A percentile compares a stretch with the other conserved stretches of the same genome.
These are phyloP conservation scores for Podospora sp. DNA, from an alignment of 495 filamentous ascomycete species.

Conservation along the genomic window DNA sequence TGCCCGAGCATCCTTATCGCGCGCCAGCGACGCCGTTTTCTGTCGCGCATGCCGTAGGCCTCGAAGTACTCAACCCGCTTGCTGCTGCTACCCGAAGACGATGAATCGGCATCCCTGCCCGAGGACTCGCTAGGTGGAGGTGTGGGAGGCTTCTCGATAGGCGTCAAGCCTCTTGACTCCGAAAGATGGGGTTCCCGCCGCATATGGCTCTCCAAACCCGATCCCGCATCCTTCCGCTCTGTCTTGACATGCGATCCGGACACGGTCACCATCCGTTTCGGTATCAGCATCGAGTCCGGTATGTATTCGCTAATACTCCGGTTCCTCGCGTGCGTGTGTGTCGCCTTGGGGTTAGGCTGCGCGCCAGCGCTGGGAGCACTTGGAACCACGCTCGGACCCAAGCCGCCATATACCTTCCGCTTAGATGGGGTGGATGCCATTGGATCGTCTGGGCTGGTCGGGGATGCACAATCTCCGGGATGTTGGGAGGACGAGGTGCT, in stretches of 20 bases:
- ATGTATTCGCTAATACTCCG: conserved; percentile 87
- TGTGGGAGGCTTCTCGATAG: conserved; percentile 67
- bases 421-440: conserved; percentile 49
- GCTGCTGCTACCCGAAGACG: conserved; percentile 32
- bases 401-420: conserved; percentile 54
- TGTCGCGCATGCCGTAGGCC: conserved; percentile 58
- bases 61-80: conserved; percentile 61
- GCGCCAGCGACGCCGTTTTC: conserved; percentile 67
- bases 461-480: conserved; percentile 47
- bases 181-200: conserved; percentile 83
- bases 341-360: conserved; percentile 39
- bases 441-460: conserved; percentile 55
- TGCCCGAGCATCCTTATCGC: conserved; percentile 81
- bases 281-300: conserved; percentile 66
- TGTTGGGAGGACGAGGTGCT: conserved; percentile 33
- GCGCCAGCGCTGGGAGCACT: conserved; percentile 41
- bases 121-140: conserved; percentile 66
- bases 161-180: conserved; percentile 69
- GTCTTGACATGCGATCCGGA: conserved; percentile 57
- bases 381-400: conserved; percentile 39
- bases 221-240: conserved; percentile 50
- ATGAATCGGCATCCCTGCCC: conserved; percentile 50
- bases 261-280: conserved; percentile 73
- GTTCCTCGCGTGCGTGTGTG: conserved; percentile 56
- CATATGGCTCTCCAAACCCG: conserved; percentile 52